phyloP scores from a whole-genome alignment of 163 green algal genomes.

The Volvox carteri region DNA sequence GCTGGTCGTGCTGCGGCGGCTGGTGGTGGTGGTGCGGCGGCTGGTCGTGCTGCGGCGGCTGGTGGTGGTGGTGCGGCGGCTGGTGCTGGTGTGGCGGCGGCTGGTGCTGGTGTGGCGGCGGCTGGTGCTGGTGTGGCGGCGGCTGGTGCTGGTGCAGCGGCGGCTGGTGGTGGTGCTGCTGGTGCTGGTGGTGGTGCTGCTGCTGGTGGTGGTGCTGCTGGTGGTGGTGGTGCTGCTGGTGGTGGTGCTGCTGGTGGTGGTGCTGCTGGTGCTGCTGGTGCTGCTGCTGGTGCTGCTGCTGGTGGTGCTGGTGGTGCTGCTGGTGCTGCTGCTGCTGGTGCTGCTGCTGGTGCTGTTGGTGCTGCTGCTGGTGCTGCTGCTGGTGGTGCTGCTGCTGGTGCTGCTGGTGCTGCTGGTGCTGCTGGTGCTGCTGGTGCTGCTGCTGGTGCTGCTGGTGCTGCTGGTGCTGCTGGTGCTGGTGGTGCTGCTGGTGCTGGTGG shows the following conservation, averaged over 20 bases:
- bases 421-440: neutral
- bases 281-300: neutral
- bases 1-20: no score
- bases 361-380: neutral
- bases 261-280: neutral
- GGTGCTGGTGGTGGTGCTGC: no score
- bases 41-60: no score
- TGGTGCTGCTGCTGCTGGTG: neutral
- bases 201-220: no score
- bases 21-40: no score
- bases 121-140: no score
- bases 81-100: no score
- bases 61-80: no score
- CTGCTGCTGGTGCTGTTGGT: no score
- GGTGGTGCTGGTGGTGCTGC: neutral
- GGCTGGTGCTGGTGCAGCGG: no score
- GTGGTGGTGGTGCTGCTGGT: neutral
- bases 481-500: neutral
- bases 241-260: neutral
- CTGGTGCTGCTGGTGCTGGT: neutral
- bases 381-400: neutral
- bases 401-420: conserved; percentile 2
- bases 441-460: neutral
- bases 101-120: no score
- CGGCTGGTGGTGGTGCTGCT: no score